phyloP scores from a whole-genome alignment of 1,284 basidiomycete species.

The Melampsora larici-populina region DNA sequence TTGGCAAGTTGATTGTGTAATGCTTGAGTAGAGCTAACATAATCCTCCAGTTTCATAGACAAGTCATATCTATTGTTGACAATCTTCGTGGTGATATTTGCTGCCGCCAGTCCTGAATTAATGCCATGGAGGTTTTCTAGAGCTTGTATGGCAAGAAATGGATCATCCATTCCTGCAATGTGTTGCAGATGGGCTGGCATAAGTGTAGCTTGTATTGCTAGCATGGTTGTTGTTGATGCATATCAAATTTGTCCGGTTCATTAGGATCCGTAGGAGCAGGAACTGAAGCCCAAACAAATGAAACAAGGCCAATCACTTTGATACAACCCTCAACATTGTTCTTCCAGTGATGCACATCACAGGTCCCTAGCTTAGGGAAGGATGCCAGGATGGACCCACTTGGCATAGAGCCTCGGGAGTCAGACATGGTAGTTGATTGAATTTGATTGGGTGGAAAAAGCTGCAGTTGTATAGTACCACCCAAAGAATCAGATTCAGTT shows the following conservation, averaged over 20 bases:
- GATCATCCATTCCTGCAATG: no score
- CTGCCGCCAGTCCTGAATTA: background rate
- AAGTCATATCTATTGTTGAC: background rate
- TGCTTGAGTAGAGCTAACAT: background rate
- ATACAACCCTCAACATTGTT: background rate
- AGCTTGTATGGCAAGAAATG: no score
- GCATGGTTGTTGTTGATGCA: no score
- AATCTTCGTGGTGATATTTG: background rate
- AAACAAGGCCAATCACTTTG: background rate
- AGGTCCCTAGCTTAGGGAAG: background rate
- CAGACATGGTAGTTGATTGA: no score
- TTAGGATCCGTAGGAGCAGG: background rate
- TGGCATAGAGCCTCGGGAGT: no score
- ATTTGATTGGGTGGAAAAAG: no score
- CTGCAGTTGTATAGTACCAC: no score
- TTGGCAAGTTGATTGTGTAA: background rate
- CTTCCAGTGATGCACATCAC: background rate
- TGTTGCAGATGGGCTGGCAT: no score
- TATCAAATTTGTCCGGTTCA: no score
- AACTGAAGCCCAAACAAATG: background rate
- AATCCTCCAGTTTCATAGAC: background rate
- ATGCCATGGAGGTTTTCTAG: background rate
- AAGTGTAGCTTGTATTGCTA: no score
- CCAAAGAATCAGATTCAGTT: no score
- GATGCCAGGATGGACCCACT: background rate